Conservation (phyloP, 768 basidiomycete species). For the Termitomyces titanicus region DNA sequence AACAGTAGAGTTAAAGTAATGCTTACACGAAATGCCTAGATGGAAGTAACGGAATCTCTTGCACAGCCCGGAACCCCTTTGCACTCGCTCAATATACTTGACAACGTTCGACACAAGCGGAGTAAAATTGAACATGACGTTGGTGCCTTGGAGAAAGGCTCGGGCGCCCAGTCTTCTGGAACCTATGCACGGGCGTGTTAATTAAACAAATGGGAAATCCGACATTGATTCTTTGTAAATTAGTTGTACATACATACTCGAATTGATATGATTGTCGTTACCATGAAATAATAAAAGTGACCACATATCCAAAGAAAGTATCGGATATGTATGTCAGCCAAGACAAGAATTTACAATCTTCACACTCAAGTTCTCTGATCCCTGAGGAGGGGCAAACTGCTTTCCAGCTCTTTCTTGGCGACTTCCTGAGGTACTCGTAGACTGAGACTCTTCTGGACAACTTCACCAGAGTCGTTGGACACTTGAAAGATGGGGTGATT, state of each 20-base stretch:
- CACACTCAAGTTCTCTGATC: conserved; percentile 5
- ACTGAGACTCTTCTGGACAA: conserved; percentile 7
- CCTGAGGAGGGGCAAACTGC: conserved; percentile 18
- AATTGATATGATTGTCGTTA: background rate
- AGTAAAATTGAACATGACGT: conserved; percentile 33
- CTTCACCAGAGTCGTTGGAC: conserved; percentile 14
- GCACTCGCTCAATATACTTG: conserved; percentile 48
- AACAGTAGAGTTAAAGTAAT: background rate
- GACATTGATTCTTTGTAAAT: background rate
- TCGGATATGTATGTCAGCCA: too few relatives aligned
- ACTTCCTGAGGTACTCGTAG: background rate
- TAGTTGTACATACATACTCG: background rate
- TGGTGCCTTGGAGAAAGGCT: conserved; percentile 45
- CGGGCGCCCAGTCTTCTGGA: conserved; percentile 46
- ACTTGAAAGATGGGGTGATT: conserved; percentile 10
- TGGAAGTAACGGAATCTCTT: conserved; percentile 64
- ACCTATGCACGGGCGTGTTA: conserved; percentile 71
- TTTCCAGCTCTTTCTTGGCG: conserved; percentile 15
- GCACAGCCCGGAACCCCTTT: conserved; percentile 38
- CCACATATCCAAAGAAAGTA: background rate
- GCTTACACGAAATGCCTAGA: conserved; percentile 25
- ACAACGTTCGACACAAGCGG: conserved; percentile 23
- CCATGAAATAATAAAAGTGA: background rate
- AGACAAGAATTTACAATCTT: too few relatives aligned
- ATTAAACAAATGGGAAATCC: conserved; percentile 7